A percentile compares a stretch with the other conserved stretches of the same genome.
Evolutionary conservation across 2,329 filamentous ascomycete genomes (phyloP).

Genomic region (Clathrospora elynae): DNA sequence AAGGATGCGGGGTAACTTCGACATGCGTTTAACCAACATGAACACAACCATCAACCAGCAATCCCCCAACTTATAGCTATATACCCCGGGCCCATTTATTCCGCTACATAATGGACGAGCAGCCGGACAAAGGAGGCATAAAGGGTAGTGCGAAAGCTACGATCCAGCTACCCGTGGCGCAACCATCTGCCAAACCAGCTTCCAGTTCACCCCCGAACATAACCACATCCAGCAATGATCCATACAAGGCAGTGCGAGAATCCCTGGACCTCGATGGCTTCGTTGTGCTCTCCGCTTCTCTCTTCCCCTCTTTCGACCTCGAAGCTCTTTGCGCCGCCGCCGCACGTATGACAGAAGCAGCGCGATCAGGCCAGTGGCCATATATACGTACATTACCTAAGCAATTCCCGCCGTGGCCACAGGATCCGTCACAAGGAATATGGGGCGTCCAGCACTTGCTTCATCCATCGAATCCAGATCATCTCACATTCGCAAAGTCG

Average conservation of each 20-base stretch:
- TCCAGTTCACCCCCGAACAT: constrained; percentile 9
- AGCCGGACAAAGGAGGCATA: constrained; percentile 18
- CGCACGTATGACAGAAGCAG: constrained; percentile 61
- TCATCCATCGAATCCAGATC: constrained; percentile 70
- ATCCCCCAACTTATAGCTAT: no score
- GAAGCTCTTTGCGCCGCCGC: constrained; percentile 65
- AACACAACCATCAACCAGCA: no score
- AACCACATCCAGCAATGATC: constrained; percentile 19
- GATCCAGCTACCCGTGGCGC: constrained; percentile 12
- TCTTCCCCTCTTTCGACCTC: constrained; percentile 59
- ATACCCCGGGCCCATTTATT: no score
- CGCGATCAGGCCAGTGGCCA: constrained; percentile 76
- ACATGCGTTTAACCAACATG: no score
- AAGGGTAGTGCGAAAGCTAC: constrained; percentile 18
- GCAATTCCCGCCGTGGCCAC: constrained; percentile 86
- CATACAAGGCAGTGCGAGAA: constrained; percentile 49
- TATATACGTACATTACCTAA: constrained; percentile 83
- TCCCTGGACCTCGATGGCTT: constrained; percentile 74
- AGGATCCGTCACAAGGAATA: constrained; percentile 67
- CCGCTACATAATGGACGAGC: no score
- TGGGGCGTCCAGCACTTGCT: constrained; percentile 90
- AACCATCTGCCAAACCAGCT: constrained; percentile 12
- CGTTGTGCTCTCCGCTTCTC: constrained; percentile 70
- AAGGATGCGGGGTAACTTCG: no score
- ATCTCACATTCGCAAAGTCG: constrained; percentile 64